Percentiles rank a stretch among this genome's conserved stretches.
phyloP scores from a whole-genome alignment of 2,329 filamentous ascomycete species.

The Aureobasidium sp. region DNA sequence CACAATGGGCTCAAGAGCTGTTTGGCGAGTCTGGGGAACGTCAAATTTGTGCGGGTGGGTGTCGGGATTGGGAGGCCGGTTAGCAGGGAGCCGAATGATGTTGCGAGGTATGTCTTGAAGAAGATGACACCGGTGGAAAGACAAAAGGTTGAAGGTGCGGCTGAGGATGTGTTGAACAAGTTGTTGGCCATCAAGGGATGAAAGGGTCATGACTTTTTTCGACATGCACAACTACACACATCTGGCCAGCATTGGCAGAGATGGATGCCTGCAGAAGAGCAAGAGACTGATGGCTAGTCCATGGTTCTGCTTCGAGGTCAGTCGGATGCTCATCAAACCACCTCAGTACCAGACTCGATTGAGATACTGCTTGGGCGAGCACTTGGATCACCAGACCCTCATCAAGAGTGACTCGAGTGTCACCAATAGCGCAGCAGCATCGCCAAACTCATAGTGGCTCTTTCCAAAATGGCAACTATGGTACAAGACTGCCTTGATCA shows the following conservation, averaged over 20 bases:
- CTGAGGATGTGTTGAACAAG: slow-evolving; percentile 35
- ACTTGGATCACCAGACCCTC: neutral
- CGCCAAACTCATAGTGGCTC: neutral
- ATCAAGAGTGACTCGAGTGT: neutral
- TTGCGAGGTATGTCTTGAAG: slow-evolving; percentile 70
- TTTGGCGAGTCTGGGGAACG: slow-evolving; percentile 85
- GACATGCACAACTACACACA: neutral
- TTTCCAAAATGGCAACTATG: neutral
- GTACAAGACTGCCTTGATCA: neutral
- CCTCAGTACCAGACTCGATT: neutral
- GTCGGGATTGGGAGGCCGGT: slow-evolving; percentile 82
- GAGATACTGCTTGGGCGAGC: neutral
- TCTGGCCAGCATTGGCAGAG: neutral
- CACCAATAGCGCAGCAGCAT: neutral
- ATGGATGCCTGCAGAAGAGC: neutral
- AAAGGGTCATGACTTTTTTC: neutral
- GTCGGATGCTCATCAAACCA: neutral
- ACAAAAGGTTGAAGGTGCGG: slow-evolving; percentile 25
- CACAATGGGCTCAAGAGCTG: slow-evolving; percentile 49
- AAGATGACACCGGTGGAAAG: slow-evolving; percentile 54
- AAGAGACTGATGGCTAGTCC: neutral
- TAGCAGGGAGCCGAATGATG: slow-evolving; percentile 58
- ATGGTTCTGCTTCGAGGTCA: neutral
- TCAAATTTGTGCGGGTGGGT: slow-evolving; percentile 62
- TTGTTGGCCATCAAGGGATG: slow-evolving; percentile 24